Evolutionary conservation across 2,329 filamentous ascomycete species (phyloP).

Genomic region (Colletotrichum sp.): DNA sequence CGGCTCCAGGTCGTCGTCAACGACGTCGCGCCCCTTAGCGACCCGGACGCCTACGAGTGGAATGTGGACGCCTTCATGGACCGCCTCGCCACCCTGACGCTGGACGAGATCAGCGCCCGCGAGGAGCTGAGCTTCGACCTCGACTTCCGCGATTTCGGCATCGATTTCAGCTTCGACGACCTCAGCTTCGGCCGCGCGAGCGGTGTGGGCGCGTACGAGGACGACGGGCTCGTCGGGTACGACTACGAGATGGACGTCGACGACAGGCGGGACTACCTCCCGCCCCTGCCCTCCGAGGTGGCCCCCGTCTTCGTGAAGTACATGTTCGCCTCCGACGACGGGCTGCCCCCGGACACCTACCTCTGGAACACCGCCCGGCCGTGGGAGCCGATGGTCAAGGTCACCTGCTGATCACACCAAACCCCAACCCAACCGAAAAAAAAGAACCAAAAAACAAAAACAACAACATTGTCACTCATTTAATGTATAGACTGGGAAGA

Average conservation of each 20-base stretch:
- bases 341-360: slow-evolving; percentile 38
- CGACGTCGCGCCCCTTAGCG: slow-evolving; percentile 31
- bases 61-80: slow-evolving; percentile 38
- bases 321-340: slow-evolving; percentile 32
- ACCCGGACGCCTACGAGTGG: slow-evolving; percentile 35
- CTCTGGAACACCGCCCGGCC: slow-evolving; percentile 45
- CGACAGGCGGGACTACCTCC: not conserved
- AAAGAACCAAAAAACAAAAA: not conserved
- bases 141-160: slow-evolving; percentile 2
- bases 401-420: slow-evolving; percentile 30
- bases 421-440: not conserved
- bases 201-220: not conserved
- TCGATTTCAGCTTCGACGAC: slow-evolving; percentile 15
- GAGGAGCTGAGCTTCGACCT: not conserved
- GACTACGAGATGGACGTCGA: slow-evolving; percentile 7
- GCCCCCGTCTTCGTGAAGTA: slow-evolving; percentile 41
- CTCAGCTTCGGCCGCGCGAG: not conserved
- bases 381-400: slow-evolving; percentile 50
- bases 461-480: not conserved
- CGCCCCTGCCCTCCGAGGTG: slow-evolving; percentile 14
- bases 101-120: not conserved
- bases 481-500: not conserved
- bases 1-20: slow-evolving; percentile 45
- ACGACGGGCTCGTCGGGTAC: not conserved
- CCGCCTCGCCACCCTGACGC: not conserved